These are phyloP conservation scores for Russula sp. DNA, from an alignment of 768 basidiomycete species.

Conservation along the genomic window DNA sequence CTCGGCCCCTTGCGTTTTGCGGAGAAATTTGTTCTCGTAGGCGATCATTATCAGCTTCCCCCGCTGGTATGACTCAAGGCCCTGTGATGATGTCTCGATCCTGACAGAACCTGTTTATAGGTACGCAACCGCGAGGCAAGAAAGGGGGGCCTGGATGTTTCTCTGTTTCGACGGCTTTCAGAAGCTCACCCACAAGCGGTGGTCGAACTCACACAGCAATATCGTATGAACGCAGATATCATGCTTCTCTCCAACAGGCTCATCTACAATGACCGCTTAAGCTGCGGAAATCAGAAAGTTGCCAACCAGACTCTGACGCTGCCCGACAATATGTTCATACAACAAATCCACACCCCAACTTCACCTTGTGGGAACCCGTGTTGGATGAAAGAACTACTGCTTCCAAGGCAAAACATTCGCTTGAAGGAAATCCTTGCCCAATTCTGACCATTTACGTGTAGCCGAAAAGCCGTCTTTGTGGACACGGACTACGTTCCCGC, in stretches of 20 bases:
- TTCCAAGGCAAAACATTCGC: slow-evolving; percentile 47
- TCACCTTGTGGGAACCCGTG: slow-evolving; percentile 40
- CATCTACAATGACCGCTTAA: slow-evolving; percentile 72
- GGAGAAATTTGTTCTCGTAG: slow-evolving; percentile 88
- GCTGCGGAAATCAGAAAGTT: slow-evolving; percentile 71
- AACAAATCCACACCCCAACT: slow-evolving; percentile 37
- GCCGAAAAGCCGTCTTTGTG: slow-evolving; percentile 87
- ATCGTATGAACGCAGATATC: slow-evolving; percentile 95
- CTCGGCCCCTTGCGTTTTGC: slow-evolving; percentile 90
- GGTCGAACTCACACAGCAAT: slow-evolving; percentile 81
- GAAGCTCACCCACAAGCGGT: slow-evolving; percentile 84
- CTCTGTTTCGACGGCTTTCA: slow-evolving; percentile 83
- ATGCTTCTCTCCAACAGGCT: slow-evolving; percentile 87
- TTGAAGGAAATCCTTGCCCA: not conserved
- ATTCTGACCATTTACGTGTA: slow-evolving; percentile 28
- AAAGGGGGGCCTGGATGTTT: slow-evolving; percentile 81
- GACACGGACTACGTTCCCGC: slow-evolving; percentile 84
- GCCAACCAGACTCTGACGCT: slow-evolving; percentile 54
- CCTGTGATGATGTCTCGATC: not conserved
- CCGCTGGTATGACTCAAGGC: slow-evolving; percentile 58
- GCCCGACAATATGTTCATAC: slow-evolving; percentile 41
- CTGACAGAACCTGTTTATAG: slow-evolving; percentile 35
- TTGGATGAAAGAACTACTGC: slow-evolving; percentile 65
- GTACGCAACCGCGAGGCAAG: slow-evolving; percentile 77
- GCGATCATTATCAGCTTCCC: slow-evolving; percentile 96